Base-by-base conservation (phyloP, 805 yeast species). In the Candida jianshihensis region DNA sequence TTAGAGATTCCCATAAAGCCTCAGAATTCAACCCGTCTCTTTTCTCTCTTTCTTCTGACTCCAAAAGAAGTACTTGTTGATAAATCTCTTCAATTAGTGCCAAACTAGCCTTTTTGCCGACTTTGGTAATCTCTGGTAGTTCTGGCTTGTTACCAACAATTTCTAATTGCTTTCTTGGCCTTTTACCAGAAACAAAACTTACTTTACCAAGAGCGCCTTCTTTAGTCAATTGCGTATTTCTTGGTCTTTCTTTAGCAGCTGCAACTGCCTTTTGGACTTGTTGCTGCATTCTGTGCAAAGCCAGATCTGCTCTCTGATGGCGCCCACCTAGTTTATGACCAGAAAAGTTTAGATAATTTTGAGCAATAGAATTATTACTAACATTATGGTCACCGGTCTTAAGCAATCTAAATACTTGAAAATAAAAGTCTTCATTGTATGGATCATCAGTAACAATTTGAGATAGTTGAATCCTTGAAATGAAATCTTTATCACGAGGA, bases 361-460 rank as follows among this genome's bases (percentile, higher is more conserved):
- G 85, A 6, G 96, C 96, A 66, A 89, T 81, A n/a, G 83, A 75
- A 57, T 80, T 85, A 48, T 72, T 74, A 43, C 72, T 75, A 4
- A 78, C 69, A 20, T 67, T 65, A 29, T 54, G 51, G 36, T 58
- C 61, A 37, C 70, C 71, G 36, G 70, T 69, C 52, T 81, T 80
- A 44, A 84, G 67, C 45, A 82, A 76, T 51, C 89, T 83, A 63
- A 77, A 85, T 29, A 92, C 96, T 61, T 92, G 97, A 54, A 81
- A 86, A 57, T 92, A 92, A 55, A 90, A 92, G 65, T 92, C 98
- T 61, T 92, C 98, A 54, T 85, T 87, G 60, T 84, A 86, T 12
- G 98, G 98, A 61, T 92, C 97, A 38, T 89, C 97, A 10, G 96
- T 84, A 34, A 92, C 96, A 61, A 92, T 83, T 59, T 89, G 96